Evolutionary conservation across 164 flowering plant genomes (phyloP), one percentile per base, ranked within the genome.

Genomic region (grape (Vitis vinifera)): DNA sequence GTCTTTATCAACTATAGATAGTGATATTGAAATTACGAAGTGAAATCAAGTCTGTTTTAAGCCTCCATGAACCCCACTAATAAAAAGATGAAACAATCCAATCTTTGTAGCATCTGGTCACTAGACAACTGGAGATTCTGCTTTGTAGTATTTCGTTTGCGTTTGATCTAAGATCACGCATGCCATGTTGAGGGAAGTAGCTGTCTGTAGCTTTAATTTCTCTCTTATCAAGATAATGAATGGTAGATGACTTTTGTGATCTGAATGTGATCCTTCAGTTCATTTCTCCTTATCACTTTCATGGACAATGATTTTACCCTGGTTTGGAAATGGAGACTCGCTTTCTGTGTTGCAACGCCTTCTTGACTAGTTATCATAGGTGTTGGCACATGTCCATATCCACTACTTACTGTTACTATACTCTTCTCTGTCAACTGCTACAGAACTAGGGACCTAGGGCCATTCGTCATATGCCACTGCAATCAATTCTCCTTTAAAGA

Each of bases 361-460:
- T 53, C 56, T 4, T 53, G 56, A 6, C 56, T 53, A 53, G 7
- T 53, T 13, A 53, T 53, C n/a, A 53, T 53, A 13, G 17, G 56
- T 53, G 56, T 53, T 10, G 56, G 56, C 56, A 53, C 15, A 14
- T 53, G 56, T 53, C 56, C n/a, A 53, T 14, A 53, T 53, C 56
- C 23, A 19, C 23, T 13, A 12, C 56, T 4, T 11, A 53, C 56
- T 53, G 15, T 53, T 53, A 13, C 56, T 2, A 53, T 7, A 13
- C 56, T 13, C 56, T 53, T 53, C 7, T 53, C 56, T 53, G 56
- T 53, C 56, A 53, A 53, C 56, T 53, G 56, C 56, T 53, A 53
- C n/a, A 53, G 56, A 1, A 53, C 7, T 53, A 11, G 56, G 56
- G 56, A 53, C 56, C n/a, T 2, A 10, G 13, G 53, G 53, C 53